phyloP scores from a whole-genome alignment of 2,329 filamentous ascomycete genomes.

The Dothidotthia symphoricarpi region DNA sequence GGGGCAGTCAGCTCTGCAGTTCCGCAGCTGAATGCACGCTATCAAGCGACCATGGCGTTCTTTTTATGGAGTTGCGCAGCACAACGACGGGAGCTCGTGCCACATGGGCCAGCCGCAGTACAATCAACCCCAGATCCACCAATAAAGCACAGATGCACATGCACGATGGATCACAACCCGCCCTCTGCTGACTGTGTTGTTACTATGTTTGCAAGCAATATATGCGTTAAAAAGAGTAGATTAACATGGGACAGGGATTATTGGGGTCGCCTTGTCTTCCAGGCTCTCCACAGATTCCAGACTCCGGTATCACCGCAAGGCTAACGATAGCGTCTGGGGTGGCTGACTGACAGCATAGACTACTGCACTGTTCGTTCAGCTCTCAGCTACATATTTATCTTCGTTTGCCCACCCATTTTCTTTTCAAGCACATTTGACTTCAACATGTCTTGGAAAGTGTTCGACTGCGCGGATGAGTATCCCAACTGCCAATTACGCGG shows the following conservation, averaged over 20 bases:
- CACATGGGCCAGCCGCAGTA: neutral
- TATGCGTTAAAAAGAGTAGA: too few species aligned
- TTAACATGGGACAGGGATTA: too few species aligned
- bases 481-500: slow-evolving; percentile 12
- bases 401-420: too few species aligned
- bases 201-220: too few species aligned
- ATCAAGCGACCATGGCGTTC: slow-evolving; percentile 1
- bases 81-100: neutral
- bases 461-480: slow-evolving; percentile 19
- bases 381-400: neutral
- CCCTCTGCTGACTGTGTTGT: too few species aligned
- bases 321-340: too few species aligned
- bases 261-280: too few species aligned
- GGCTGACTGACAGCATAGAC: too few species aligned
- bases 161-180: neutral
- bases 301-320: too few species aligned
- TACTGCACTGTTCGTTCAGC: neutral
- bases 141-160: slow-evolving; percentile 1
- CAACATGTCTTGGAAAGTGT: slow-evolving; percentile 16
- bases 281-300: too few species aligned
- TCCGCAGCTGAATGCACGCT: too few species aligned
- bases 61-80: slow-evolving; percentile 1
- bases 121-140: neutral
- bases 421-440: neutral
- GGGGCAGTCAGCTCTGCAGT: too few species aligned